Evolutionary conservation across 2,329 filamentous ascomycete genomes (phyloP).

Genomic region (Venturia aucupariae): DNA sequence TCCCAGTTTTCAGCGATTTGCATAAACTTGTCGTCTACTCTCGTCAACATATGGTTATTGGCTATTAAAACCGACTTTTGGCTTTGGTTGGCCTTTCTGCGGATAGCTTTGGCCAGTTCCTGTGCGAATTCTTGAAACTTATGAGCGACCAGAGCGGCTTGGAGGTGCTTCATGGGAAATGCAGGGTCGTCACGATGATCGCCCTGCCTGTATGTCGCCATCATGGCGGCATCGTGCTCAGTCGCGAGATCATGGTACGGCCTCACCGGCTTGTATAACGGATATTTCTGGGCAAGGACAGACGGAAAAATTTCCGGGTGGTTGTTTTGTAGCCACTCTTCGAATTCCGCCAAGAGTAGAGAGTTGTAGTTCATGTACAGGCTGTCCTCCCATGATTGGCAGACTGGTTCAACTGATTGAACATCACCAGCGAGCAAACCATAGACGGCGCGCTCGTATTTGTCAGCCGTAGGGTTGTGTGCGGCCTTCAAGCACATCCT

Average conservation of each 20-base stretch:
- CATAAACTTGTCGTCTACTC: background rate
- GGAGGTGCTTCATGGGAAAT: slow-evolving; percentile 63
- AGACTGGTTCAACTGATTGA: slow-evolving; percentile 65
- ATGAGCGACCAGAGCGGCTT: slow-evolving; percentile 63
- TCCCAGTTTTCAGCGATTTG: slow-evolving; percentile 29
- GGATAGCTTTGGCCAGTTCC: slow-evolving; percentile 35
- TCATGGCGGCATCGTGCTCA: slow-evolving; percentile 27
- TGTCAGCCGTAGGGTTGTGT: slow-evolving; percentile 55
- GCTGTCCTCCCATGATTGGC: slow-evolving; percentile 74
- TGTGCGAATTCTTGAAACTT: slow-evolving; percentile 38
- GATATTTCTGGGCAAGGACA: slow-evolving; percentile 49
- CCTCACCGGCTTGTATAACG: slow-evolving; percentile 55
- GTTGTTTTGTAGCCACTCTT: slow-evolving; percentile 54
- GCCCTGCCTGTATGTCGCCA: slow-evolving; percentile 47
- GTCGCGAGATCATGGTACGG: slow-evolving; percentile 28
- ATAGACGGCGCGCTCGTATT: slow-evolving; percentile 84
- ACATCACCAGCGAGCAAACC: slow-evolving; percentile 82
- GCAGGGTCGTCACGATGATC: slow-evolving; percentile 50
- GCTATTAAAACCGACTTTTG: background rate
- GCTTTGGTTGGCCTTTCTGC: slow-evolving; percentile 27
- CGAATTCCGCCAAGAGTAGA: slow-evolving; percentile 71
- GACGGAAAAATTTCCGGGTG: slow-evolving; percentile 46
- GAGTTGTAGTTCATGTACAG: slow-evolving; percentile 84
- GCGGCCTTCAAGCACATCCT: slow-evolving; percentile 69
- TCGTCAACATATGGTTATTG: background rate